These are phyloP conservation scores for Coemansia sp. DNA, from an alignment of 192 early-diverging fungal species.

Conservation along the genomic window DNA sequence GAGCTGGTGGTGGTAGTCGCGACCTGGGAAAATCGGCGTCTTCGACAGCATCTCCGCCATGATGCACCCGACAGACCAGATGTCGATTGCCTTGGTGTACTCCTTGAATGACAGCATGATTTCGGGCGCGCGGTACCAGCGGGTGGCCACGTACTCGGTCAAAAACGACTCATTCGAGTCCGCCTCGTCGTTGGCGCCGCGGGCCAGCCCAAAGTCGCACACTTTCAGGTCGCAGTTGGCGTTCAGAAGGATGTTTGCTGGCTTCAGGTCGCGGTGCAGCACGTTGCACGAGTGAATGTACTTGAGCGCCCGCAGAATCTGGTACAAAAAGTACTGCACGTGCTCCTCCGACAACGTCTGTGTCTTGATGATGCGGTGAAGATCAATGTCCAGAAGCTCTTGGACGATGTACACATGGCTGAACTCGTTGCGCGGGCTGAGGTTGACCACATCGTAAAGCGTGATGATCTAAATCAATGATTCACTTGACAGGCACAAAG, in stretches of 20 bases:
- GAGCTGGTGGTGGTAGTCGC: slow-evolving; percentile 95
- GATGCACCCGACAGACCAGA: slow-evolving; percentile 92
- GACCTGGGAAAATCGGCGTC: slow-evolving; percentile 79
- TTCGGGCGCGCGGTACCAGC: slow-evolving; percentile 94
- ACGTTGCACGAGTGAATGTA: slow-evolving; percentile 93
- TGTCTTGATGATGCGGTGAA: slow-evolving; percentile 87
- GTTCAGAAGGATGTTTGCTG: slow-evolving; percentile 95
- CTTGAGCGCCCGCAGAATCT: slow-evolving; percentile 85
- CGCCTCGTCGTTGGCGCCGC: slow-evolving; percentile 79
- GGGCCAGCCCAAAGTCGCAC: slow-evolving; percentile 98
- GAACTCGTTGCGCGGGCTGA: slow-evolving; percentile 51
- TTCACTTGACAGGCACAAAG: neutral
- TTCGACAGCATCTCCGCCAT: slow-evolving; percentile 80
- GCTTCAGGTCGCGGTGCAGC: slow-evolving; percentile 95
- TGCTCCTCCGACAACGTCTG: slow-evolving; percentile 84
- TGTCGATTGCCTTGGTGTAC: slow-evolving; percentile 98
- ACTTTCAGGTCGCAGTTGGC: slow-evolving; percentile 99
- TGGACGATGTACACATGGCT: slow-evolving; percentile 59
- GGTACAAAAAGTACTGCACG: slow-evolving; percentile 90
- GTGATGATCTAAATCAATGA: slow-evolving; percentile 41
- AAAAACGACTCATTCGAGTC: slow-evolving; percentile 86
- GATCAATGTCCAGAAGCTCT: slow-evolving; percentile 87
- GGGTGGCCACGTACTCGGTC: slow-evolving; percentile 94
- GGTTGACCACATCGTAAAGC: slow-evolving; percentile 52
- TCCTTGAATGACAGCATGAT: slow-evolving; percentile 97